Evolutionary conservation across 2,329 filamentous ascomycete genomes (phyloP), one percentile per base, ranked within the genome.

Genomic region (Mycogone perniciosa): DNA sequence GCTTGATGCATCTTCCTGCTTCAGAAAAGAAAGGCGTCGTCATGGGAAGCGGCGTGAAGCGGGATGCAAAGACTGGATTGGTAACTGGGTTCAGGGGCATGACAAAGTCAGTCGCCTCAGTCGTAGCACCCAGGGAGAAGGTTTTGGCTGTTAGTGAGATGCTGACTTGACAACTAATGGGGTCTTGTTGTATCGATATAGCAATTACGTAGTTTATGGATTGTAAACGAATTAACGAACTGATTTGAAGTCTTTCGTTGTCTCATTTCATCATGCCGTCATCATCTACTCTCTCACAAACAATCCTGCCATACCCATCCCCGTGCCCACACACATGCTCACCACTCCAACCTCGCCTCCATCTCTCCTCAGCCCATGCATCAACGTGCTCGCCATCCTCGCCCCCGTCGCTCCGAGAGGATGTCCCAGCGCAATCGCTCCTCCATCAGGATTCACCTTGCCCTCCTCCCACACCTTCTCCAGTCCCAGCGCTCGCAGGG

Each of bases 361-460:
- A 69, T 69, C 81, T 72, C 81, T 88, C 63, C 73, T 86, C 76
- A 69, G 80, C 65, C 72, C 95, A 65, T 74, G 80, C 60, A 77
- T 59, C 58, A 92, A 67, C 46, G 88, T 92, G 44, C 82, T 82
- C 60, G 90, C 71, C 78, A 95, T 86, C 58, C 91, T 76, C 31
- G 87, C 89, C 33, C 89, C 89, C 5, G 91, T 96, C 31, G 90
- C 91, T 43, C 92, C 91, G 1, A 96, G 77, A 5, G 91, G 91
- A 67, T 96, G 92, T 1, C 92, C 92, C 27, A 96, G 72, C n/a
- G 92, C 91, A 67, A 96, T 96, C 2, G 91, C 92, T 31, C 92
- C 91, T 54, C 92, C 92, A 61, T 95, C 90, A 0, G 89, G 89
- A 70, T 97, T 97, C 13, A 96, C 86, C 69, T 80, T 85, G 6